Percentiles rank a stretch among this genome's conserved stretches.
Evolutionary conservation across 2,329 filamentous ascomycete species (phyloP).

Genomic region (Aspergillus novofumigatus): DNA sequence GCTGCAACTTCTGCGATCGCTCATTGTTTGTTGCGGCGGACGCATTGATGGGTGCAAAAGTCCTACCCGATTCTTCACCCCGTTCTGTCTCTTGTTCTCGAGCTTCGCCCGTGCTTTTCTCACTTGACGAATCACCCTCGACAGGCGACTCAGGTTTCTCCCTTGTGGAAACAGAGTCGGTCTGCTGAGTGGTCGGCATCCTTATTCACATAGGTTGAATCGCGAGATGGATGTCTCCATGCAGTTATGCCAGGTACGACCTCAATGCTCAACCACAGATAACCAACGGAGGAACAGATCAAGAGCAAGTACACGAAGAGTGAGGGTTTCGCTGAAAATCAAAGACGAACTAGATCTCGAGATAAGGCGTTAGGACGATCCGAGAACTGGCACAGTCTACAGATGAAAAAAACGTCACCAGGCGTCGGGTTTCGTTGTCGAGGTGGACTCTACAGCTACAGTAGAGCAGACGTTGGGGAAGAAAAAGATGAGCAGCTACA

Average conservation of each 20-base stretch:
- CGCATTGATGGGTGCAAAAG: conserved; percentile 21
- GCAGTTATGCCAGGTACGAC: neutral
- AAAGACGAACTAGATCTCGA: neutral
- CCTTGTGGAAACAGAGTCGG: conserved; percentile 1
- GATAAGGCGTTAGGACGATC: neutral
- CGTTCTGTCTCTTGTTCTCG: conserved; percentile 4
- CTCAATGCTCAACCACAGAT: neutral
- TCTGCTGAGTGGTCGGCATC: conserved; percentile 9
- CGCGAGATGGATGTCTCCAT: neutral
- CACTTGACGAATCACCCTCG: conserved; percentile 9
- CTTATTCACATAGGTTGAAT: neutral
- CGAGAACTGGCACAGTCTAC: neutral
- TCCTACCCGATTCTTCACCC: conserved; percentile 9
- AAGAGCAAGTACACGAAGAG: neutral
- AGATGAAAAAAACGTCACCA: no score
- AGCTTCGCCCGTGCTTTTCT: conserved; percentile 4
- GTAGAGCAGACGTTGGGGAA: no score
- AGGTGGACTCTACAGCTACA: no score
- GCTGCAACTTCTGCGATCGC: conserved; percentile 18
- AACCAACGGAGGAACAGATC: neutral
- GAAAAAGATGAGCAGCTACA: no score
- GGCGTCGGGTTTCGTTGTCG: no score
- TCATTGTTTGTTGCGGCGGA: conserved; percentile 11
- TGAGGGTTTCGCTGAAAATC: no score
- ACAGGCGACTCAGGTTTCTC: neutral